These are phyloP conservation scores for Inonotus hispidus DNA, from an alignment of 1,284 basidiomycete genomes.

Conservation along the genomic window DNA sequence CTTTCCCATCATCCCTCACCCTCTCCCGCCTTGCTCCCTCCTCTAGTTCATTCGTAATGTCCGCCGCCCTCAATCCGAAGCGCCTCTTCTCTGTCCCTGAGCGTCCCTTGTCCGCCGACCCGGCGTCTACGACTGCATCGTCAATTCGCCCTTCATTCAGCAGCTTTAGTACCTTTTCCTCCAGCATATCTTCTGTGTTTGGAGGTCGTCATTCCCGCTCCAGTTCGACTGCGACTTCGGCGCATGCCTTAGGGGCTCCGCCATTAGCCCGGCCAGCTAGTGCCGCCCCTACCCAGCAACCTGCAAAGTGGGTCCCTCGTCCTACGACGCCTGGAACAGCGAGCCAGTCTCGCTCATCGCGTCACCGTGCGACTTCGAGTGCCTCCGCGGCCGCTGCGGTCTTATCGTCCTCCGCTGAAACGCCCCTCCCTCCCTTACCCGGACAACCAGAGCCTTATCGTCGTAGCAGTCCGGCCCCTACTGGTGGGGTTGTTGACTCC, in stretches of 20 bases:
- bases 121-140: not conserved
- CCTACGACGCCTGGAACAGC: constrained; percentile 4
- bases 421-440: constrained; percentile 4
- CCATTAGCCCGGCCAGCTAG: constrained; percentile 1
- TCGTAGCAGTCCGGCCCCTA: not conserved
- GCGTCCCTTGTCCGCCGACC: constrained; percentile 13
- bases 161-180: constrained; percentile 1
- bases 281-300: not conserved
- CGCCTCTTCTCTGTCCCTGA: constrained; percentile 8
- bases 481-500: not conserved
- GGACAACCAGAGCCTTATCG: not conserved
- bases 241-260: not conserved
- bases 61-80: constrained; percentile 4
- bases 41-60: constrained; percentile 2
- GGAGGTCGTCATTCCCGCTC: constrained; percentile 3
- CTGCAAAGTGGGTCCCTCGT: constrained; percentile 14
- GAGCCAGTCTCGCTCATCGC: not conserved
- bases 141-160: not conserved
- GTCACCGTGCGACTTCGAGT: constrained; percentile 14
- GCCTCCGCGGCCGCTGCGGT: constrained; percentile 15
- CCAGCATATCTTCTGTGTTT: constrained; percentile 2
- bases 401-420: not conserved
- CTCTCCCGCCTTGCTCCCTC: not conserved
- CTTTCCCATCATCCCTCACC: not conserved
- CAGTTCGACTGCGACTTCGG: not conserved